These are phyloP conservation scores for Phalaenopsis aphrodite DNA, from an alignment of 106 monocot species.

Conservation along the genomic window DNA sequence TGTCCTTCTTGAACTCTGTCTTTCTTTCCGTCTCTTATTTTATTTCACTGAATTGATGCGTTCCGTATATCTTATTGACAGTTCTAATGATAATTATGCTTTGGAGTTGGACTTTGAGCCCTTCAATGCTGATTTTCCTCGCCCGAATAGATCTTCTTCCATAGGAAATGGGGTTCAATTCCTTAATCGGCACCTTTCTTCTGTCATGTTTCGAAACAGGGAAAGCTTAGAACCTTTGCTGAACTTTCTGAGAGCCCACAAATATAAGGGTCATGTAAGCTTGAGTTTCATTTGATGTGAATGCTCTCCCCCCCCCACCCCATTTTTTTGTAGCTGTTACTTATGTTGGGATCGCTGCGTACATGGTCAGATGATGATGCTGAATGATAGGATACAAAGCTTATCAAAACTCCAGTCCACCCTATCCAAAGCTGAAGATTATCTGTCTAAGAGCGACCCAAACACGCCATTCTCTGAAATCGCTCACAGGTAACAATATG, in stretches of 20 bases:
- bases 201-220: slow-evolving; percentile 80
- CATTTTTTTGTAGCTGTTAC: slow-evolving; percentile 5
- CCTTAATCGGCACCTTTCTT: slow-evolving; percentile 85
- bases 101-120: slow-evolving; percentile 94
- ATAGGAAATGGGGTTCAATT: slow-evolving; percentile 97
- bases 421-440: slow-evolving; percentile 67
- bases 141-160: slow-evolving; percentile 66
- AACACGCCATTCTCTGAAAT: slow-evolving; percentile 66
- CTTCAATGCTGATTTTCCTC: slow-evolving; percentile 67
- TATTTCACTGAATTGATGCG: not conserved
- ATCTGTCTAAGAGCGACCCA: slow-evolving; percentile 53
- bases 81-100: slow-evolving; percentile 40
- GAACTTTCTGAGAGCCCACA: slow-evolving; percentile 78
- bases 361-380: slow-evolving; percentile 62
- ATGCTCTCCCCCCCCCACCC: not conserved
- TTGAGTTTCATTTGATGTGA: not conserved
- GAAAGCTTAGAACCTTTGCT: slow-evolving; percentile 82
- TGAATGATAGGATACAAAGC: slow-evolving; percentile 82
- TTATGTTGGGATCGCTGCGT: slow-evolving; percentile 1
- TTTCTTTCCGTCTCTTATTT: not conserved
- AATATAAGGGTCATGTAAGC: slow-evolving; percentile 78
- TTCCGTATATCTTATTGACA: slow-evolving; percentile 10
- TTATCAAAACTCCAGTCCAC: slow-evolving; percentile 63
- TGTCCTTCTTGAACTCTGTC: not conserved
- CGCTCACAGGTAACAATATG: slow-evolving; percentile 40